Evolutionary conservation across 352 stramenopile genomes (phyloP), one percentile per base, ranked within the genome.

Genomic region (Phytophthora europaea): DNA sequence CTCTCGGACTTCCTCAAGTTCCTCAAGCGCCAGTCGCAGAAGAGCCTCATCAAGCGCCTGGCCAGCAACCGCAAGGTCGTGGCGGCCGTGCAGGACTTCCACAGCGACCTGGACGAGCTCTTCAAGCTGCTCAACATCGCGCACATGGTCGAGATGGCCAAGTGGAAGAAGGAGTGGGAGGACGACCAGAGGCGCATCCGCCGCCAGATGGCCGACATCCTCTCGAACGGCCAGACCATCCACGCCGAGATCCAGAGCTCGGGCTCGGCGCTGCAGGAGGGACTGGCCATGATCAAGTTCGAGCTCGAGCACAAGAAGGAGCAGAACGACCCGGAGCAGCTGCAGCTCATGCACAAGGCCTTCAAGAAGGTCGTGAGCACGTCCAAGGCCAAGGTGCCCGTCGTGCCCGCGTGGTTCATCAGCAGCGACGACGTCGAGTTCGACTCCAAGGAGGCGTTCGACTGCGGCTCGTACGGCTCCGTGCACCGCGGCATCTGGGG

Each of bases 1-100:
- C 78, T 83, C 43, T 53, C 54, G 9, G 62, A 71, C 58, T 83
- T 83, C 61, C 67, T 70, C 55, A 62, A 53, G 23, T 69, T 73
- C 59, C 59, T 73, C 26, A 23, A 56, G 43, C 48, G 57, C 8
- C 60, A 69, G 51, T 22, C 38, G 18, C 38, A 61, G 22, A 64
- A 63, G 59, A 65, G 58, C 36, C 18, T 69, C 20, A 38, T 73
- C 51, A 60, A 64, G 33, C 56, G 55, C 5, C 55, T 75, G 20
- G 68, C 56, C n/a, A 67, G 68, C 45, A 70, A 75, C 55, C 68
- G 62, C 45, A 75, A 75, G 45, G 65, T 77, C 1, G 58, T 66
- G 26, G 57, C 22, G 23, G 59, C 40, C 13, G 43, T 77, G 16
- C 57, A 64, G 43, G 48, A 64, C 8, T 75, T 78, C 55, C 66